Conservation (phyloP, 148 eudicot species). For the Fagopyrum tataricum region DNA sequence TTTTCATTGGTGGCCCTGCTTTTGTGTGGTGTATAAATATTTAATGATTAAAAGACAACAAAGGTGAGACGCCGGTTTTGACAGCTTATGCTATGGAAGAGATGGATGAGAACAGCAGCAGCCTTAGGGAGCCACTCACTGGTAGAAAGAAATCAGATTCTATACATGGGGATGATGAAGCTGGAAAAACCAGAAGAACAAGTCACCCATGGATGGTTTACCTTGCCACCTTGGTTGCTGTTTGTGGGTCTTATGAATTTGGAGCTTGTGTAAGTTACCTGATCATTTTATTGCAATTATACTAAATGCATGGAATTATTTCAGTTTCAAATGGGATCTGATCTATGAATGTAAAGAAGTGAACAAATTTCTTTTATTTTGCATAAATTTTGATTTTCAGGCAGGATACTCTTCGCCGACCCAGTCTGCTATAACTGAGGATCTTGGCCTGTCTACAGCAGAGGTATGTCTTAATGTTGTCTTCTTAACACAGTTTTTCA, state of each 20-base stretch:
- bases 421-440: slow-evolving; percentile 63
- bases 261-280: slow-evolving; percentile 60
- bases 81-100: slow-evolving; percentile 17
- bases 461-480: slow-evolving; percentile 27
- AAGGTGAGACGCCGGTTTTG: neutral
- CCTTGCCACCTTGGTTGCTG: slow-evolving; percentile 57
- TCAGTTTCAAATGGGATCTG: neutral
- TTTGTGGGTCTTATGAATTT: slow-evolving; percentile 67
- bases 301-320: neutral
- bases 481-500: neutral
- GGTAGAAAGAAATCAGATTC: neutral
- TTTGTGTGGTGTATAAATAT: neutral
- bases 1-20: neutral
- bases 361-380: neutral
- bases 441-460: slow-evolving; percentile 62
- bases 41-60: neutral
- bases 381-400: slow-evolving; percentile 27
- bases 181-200: slow-evolving; percentile 10
- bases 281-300: neutral
- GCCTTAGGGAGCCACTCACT: slow-evolving; percentile 10
- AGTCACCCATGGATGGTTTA: slow-evolving; percentile 79
- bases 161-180: slow-evolving; percentile 12
- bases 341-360: neutral
- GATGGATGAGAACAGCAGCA: slow-evolving; percentile 19
- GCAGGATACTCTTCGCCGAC: slow-evolving; percentile 86